Base-by-base conservation (phyloP, 345 rosid genomes). In the Citrus glauca region DNA sequence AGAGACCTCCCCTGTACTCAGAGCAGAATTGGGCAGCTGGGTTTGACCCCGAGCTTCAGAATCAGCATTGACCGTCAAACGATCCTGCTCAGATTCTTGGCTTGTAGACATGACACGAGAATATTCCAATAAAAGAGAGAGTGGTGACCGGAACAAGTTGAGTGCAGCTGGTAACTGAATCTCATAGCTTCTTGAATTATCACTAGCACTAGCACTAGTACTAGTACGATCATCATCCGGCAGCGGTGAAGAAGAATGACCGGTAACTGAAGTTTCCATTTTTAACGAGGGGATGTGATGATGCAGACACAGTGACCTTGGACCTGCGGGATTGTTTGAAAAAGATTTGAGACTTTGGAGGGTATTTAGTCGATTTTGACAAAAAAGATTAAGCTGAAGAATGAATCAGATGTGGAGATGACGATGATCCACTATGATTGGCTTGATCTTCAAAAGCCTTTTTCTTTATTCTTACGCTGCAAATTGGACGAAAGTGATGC, bases 111-210 rank as follows among this genome's bases (percentile, higher is more conserved):
- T n/a, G 17, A 81, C 71, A 67, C 86, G 86, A 2, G 85, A 84
- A 73, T 79, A 84, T 65, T 87, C 87, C 63, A 82, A 80, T 14
- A 87, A 71, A 38, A 75, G 38, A 6, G 86, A 79, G 24, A 87
- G 60, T 1, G 86, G 83, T 38, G 87, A 80, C 72, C 55, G 80
- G 5, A 84, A 76, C 64, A 84, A 79, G 71, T 69, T 81, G 59
- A 84, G 72, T 4, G 78, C 76, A 2, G 75, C 50, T 10, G 86
- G 78, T 59, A 83, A 59, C 55, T 72, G 74, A 32, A 80, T 40
- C 24, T 84, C 86, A 64, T 81, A 77, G 16, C 79, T 77, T 72
- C 80, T 81, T 7, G 48, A 32, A 74, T 38, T 25, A n/a, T 61
- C 32, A 66, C 81, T 24, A 19, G 32, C 10, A 27, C 17, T 20